Base-by-base conservation (phyloP, 768 basidiomycete species). In the Pulveroboletus sp. region DNA sequence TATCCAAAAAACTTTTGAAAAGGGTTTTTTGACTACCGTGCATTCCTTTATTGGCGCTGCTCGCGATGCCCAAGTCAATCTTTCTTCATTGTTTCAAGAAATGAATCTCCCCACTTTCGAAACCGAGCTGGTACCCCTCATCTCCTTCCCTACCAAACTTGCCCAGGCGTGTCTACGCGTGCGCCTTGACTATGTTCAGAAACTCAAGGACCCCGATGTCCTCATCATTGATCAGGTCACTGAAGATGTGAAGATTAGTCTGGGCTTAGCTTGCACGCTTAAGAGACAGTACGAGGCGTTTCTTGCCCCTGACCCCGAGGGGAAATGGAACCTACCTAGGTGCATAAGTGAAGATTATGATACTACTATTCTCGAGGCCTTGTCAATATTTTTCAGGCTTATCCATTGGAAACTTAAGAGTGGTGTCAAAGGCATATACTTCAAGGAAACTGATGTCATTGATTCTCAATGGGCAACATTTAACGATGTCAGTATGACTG, bases 371-470 rank as follows among this genome's bases (percentile, higher is more conserved):
- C 74, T 95, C 50, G 87, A 94, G 54, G 89, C 90, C 3, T 72
- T 98, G 53, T 78, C 82, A 7, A 83, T 85, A 62, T 94, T 98
- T 71, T 99, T 99, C 77, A 86, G 81, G 62, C 76, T 99, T 32
- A 84, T 98, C 18, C 92, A 95, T 57, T 93, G 88, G 89, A 95
- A 97, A 67, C 76, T 99, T 45, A 95, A 95, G 74, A 88, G 89
- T 56, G 91, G 88, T 17, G 79, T 84, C 51, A 93, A 91, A 66
- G 89, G 87, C 17, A 91, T 94, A 42, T 89, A 95, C 69, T 94
- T 98, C 76, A 93, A 94, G 64, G 96, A 99, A 73, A 96, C 94
- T 0, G 95, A 98, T 65, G 83, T 98, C n/a, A 76, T 99, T 33
- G 95, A 99, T 64, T 85, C 87, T 6, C 93, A 98, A 60, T 95